phyloP scores from a whole-genome alignment of 148 eudicot genomes.

The Diospyros lotus region DNA sequence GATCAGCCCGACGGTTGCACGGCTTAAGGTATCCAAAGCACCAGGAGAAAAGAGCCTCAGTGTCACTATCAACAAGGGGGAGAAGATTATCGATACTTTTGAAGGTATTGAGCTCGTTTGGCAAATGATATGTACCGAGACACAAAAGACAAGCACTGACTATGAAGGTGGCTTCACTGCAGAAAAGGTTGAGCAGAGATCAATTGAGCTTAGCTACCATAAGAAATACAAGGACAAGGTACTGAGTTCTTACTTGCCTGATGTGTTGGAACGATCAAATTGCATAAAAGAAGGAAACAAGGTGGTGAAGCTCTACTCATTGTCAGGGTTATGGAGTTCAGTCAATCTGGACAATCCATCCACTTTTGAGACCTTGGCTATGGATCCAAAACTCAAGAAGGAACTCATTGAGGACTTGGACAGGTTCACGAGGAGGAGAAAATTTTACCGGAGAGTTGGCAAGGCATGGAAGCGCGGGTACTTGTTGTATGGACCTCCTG shows the following conservation, averaged over 20 bases:
- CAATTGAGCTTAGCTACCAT: constrained; percentile 28
- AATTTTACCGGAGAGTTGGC: constrained; percentile 43
- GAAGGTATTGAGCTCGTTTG: constrained; percentile 33
- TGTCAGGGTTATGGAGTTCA: constrained; percentile 26
- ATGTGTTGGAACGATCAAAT: constrained; percentile 24
- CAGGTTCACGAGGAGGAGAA: constrained; percentile 39
- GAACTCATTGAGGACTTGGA: constrained; percentile 37
- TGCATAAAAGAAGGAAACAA: constrained; percentile 22
- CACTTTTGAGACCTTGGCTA: constrained; percentile 45
- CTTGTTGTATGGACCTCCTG: constrained; percentile 53
- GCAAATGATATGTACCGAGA: constrained; percentile 21
- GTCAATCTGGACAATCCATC: constrained; percentile 55
- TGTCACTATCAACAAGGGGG: constrained; percentile 31
- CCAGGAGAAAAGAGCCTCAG: constrained; percentile 23
- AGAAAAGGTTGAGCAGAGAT: constrained; percentile 20
- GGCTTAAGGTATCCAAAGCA: constrained; percentile 37
- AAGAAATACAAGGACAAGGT: constrained; percentile 25
- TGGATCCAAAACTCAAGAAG: constrained; percentile 35
- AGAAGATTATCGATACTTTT: constrained; percentile 30
- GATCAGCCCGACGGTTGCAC: constrained; percentile 14
- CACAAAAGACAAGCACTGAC: constrained; percentile 10
- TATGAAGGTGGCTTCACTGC: constrained; percentile 19
- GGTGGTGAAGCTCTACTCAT: constrained; percentile 27
- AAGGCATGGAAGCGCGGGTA: constrained; percentile 77
- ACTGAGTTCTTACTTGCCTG: constrained; percentile 38